These are phyloP conservation scores for Priceomyces melissophilus DNA, from an alignment of 805 yeast species.

Conservation along the genomic window DNA sequence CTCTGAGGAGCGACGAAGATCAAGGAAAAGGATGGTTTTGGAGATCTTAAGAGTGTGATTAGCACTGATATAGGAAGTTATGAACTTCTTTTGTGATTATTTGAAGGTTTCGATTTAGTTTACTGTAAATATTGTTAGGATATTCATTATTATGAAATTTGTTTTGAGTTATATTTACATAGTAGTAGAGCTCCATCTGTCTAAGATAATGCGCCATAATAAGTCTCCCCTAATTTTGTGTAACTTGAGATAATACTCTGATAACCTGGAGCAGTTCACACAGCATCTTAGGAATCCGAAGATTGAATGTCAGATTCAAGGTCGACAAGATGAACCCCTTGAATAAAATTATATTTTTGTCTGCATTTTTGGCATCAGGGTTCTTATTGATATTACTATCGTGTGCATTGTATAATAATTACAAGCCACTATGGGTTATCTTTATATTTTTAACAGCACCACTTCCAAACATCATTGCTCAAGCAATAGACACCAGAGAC, in stretches of 20 bases:
- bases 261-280: too few species aligned
- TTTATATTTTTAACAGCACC: slow-evolving; percentile 42
- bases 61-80: not conserved
- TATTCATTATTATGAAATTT: too few species aligned
- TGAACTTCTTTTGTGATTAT: not conserved
- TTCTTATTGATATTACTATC: slow-evolving; percentile 41
- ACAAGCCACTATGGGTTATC: slow-evolving; percentile 42
- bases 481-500: slow-evolving; percentile 38
- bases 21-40: slow-evolving; percentile 22
- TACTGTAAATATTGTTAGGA: not conserved
- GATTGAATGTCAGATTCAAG: too few species aligned
- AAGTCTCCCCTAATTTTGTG: too few species aligned
- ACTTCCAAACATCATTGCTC: slow-evolving; percentile 39
- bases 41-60: slow-evolving; percentile 9
- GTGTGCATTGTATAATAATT: slow-evolving; percentile 43
- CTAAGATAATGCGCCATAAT: too few species aligned
- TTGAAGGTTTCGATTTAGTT: not conserved
- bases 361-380: slow-evolving; percentile 45
- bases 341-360: slow-evolving; percentile 43
- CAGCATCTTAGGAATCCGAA: too few species aligned
- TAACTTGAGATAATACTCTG: too few species aligned
- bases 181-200: too few species aligned
- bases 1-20: not conserved
- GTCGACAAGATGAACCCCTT: slow-evolving; percentile 36
- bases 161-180: too few species aligned